Evolutionary conservation across 2,329 filamentous ascomycete species (phyloP).

Genomic region (Penicillium italicum): DNA sequence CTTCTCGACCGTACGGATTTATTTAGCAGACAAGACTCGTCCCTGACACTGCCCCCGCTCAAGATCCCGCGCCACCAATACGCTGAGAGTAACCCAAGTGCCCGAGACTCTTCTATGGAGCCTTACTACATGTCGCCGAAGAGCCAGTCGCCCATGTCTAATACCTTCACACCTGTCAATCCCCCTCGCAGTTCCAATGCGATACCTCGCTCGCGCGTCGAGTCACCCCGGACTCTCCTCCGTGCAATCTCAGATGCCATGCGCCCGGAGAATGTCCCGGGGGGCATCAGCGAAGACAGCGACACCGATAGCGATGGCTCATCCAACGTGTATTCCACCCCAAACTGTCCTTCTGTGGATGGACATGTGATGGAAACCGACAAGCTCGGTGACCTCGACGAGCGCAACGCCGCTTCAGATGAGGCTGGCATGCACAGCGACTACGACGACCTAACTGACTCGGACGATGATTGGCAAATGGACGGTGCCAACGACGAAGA

Average conservation of each 20-base stretch:
- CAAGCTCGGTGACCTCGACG: neutral
- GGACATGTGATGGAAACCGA: neutral
- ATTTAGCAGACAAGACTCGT: neutral
- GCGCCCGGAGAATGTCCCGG: neutral
- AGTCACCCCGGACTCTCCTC: slow-evolving; percentile 27
- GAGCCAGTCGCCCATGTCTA: slow-evolving; percentile 33
- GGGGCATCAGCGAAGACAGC: slow-evolving; percentile 12
- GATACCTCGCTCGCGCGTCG: slow-evolving; percentile 8
- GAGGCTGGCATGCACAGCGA: neutral
- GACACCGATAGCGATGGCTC: slow-evolving; percentile 15
- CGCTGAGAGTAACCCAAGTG: slow-evolving; percentile 33
- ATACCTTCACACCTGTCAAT: slow-evolving; percentile 44
- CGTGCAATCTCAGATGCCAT: slow-evolving; percentile 13
- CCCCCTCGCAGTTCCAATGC: slow-evolving; percentile 29
- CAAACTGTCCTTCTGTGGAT: slow-evolving; percentile 12
- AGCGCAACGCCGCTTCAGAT: neutral
- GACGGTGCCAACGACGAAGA: slow-evolving; percentile 23
- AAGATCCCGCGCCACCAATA: slow-evolving; percentile 27
- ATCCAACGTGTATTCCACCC: slow-evolving; percentile 12
- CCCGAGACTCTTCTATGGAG: slow-evolving; percentile 42
- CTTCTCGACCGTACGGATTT: neutral
- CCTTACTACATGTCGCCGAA: slow-evolving; percentile 39
- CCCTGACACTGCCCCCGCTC: slow-evolving; percentile 1
- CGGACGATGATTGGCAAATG: slow-evolving; percentile 11
- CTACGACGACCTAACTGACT: slow-evolving; percentile 7